Evolutionary conservation across 495 filamentous ascomycete species (phyloP), one percentile per base, ranked within the genome.

Genomic region (Penicillium cinerascens): DNA sequence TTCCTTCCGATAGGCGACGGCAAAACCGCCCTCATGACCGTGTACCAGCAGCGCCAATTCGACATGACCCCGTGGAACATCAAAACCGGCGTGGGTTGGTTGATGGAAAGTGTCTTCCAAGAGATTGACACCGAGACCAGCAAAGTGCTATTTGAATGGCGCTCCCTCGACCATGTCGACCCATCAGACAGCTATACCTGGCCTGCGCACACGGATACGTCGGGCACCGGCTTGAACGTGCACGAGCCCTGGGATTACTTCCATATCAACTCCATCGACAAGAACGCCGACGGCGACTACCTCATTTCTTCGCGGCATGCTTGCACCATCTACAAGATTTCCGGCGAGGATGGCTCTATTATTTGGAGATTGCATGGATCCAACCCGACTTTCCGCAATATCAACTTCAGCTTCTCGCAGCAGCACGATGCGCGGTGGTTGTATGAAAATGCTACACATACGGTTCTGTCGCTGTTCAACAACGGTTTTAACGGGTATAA

Each of bases 221-320:
- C 70, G 53, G 70, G 76, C 27, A 69, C 74, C 20, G 71, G 71
- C 43, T 57, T 76, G 60, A 57, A 68, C 40, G 63, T 70, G 38
- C 60, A 58, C 49, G 61, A 77, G 52, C 76, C 82, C 4, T 85
- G 78, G 78, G 81, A 86, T 62, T 84, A 80, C 61, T 85, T 84
- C 68, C 82, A 84, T 63, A 81, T 86, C 66, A 84, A 85, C 63
- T 82, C 79, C 17, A 71, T 86, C 45, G 81, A 84, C 57, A 83
- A 82, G 62, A 76, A 81, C 59, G 39, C 40, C 0, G 73, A 76
- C 4, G 80, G 82, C 6, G 77, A 82, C 63, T 85, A 84, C 58
- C 58, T 85, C 36, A 77, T 85, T 22, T 84, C 82, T 2, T 78
- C 78, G 6, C 78, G 83, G 5, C 77, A 85, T 57, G 77, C 77